Evolutionary conservation across 2,329 filamentous ascomycete genomes (phyloP).

Genomic region (Pestalotiopsis sp.): DNA sequence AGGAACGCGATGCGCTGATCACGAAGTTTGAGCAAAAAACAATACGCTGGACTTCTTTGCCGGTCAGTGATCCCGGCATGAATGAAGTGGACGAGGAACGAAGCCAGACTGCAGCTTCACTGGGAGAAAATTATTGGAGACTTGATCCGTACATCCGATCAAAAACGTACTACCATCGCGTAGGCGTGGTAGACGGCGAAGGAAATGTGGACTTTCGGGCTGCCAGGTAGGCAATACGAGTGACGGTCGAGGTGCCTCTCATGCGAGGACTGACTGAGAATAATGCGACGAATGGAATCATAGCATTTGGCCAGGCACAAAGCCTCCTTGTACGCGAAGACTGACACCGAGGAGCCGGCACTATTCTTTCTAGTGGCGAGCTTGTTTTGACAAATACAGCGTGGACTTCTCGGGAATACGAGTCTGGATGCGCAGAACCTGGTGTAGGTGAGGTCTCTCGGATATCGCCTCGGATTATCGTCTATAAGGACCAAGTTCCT

Average conservation of each 20-base stretch:
- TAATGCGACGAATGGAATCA: background rate
- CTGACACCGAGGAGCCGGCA: too few species aligned
- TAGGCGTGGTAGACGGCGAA: constrained; percentile 48
- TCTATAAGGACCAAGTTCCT: too few species aligned
- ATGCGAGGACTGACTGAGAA: too few species aligned
- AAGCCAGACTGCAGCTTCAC: background rate
- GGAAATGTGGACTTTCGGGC: constrained; percentile 12
- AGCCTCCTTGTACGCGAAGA: too few species aligned
- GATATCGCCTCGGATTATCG: too few species aligned
- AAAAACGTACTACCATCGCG: constrained; percentile 64
- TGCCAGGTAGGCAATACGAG: background rate
- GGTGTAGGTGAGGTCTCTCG: too few species aligned
- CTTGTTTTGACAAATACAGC: too few species aligned
- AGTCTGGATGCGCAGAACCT: too few species aligned
- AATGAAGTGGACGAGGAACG: background rate
- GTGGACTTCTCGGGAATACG: too few species aligned
- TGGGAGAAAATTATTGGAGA: constrained; percentile 64
- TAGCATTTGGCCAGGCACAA: too few species aligned
- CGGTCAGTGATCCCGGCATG: background rate
- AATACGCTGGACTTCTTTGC: constrained; percentile 57
- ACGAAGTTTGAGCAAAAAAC: constrained; percentile 62
- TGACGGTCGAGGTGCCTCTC: background rate
- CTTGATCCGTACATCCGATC: constrained; percentile 70
- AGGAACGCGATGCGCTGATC: constrained; percentile 54
- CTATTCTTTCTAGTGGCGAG: too few species aligned